phyloP scores from a whole-genome alignment of 257 asterid genomes.

The Solanum lycopersicoides region DNA sequence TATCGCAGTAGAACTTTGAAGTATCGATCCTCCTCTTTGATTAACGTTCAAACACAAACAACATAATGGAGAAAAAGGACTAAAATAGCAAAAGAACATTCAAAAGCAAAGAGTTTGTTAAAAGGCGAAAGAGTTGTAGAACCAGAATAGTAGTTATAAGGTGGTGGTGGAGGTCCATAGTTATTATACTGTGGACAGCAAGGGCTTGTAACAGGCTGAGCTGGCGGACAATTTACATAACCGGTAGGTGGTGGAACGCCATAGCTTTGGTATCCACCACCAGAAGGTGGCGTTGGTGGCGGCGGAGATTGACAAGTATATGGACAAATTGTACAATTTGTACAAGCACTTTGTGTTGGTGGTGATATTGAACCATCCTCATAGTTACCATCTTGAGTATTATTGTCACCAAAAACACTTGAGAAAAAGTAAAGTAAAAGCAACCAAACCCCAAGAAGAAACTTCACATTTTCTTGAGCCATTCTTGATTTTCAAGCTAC shows the following conservation, averaged over 20 bases:
- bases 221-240: slow-evolving; percentile 21
- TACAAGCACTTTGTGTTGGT: slow-evolving; percentile 7
- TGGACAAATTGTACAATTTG: slow-evolving; percentile 17
- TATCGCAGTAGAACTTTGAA: not conserved
- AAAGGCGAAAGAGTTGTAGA: not conserved
- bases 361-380: slow-evolving; percentile 7
- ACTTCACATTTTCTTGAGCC: slow-evolving; percentile 3
- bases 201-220: not conserved
- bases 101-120: not conserved
- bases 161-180: slow-evolving; percentile 11
- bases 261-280: not conserved
- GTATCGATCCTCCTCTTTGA: not conserved
- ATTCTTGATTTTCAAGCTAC: not conserved
- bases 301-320: slow-evolving; percentile 4
- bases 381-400: not conserved
- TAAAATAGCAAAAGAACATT: slow-evolving; percentile 1
- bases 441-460: not conserved
- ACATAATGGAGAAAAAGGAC: not conserved
- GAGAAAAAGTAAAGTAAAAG: not conserved
- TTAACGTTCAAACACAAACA: not conserved
- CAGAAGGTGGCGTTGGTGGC: slow-evolving; percentile 1
- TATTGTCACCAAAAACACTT: not conserved
- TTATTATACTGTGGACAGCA: slow-evolving; percentile 15
- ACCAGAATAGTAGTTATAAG: slow-evolving; percentile 5
- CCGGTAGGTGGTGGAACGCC: slow-evolving; percentile 10